Evolutionary conservation across 768 basidiomycete species (phyloP).

Genomic region (Serendipita sp.): DNA sequence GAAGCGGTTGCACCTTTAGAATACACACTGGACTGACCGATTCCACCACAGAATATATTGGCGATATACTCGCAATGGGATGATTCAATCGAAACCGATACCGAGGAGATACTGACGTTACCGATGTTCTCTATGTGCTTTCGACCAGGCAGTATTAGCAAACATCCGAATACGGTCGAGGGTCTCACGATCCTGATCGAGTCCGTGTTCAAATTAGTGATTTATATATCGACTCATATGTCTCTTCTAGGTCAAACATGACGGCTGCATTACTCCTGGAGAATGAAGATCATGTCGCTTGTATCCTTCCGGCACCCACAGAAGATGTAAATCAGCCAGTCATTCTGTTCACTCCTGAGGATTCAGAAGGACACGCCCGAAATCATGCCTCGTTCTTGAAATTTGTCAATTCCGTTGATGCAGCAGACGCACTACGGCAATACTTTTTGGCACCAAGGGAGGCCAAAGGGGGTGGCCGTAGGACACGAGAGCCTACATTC

Average conservation of each 20-base stretch:
- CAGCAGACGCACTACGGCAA: no score
- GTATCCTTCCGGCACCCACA: neutral
- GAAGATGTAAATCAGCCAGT: neutral
- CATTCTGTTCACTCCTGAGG: neutral
- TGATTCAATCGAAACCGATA: neutral
- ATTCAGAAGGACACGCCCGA: neutral
- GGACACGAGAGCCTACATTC: neutral
- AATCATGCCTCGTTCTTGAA: neutral
- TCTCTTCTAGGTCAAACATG: neutral
- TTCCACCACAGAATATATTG: neutral
- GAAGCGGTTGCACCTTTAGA: no score
- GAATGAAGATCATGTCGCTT: neutral
- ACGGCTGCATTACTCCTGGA: neutral
- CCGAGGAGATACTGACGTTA: neutral
- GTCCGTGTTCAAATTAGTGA: neutral
- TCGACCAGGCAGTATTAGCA: neutral
- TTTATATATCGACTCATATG: neutral
- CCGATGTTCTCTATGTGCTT: neutral
- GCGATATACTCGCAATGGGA: neutral
- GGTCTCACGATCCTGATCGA: neutral
- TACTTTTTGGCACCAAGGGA: no score
- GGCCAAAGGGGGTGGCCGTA: neutral
- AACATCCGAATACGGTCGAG: neutral
- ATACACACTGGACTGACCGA: no score
- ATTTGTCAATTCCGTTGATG: neutral